These are phyloP conservation scores for Agaricus blazei DNA, from an alignment of 768 basidiomycete species.

Conservation along the genomic window DNA sequence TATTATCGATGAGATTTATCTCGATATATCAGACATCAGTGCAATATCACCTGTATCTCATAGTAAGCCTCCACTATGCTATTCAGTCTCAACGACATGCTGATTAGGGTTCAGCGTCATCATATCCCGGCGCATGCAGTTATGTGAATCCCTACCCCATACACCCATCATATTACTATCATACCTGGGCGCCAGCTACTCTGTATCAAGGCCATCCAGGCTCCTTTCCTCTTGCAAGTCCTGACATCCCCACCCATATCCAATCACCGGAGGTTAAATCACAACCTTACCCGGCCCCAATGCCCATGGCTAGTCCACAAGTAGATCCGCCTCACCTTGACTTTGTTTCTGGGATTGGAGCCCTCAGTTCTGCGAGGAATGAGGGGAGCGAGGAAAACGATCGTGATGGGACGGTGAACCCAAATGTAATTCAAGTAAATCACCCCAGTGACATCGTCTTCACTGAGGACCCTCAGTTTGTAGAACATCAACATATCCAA, in stretches of 20 bases:
- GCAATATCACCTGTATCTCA: background rate
- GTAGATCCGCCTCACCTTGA: background rate
- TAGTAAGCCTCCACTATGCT: too few species aligned
- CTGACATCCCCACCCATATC: constrained; percentile 12
- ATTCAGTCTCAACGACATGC: background rate
- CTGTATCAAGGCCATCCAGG: background rate
- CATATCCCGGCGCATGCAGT: background rate
- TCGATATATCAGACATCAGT: background rate
- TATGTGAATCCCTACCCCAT: constrained; percentile 1
- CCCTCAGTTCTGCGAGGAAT: background rate
- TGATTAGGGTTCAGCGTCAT: background rate
- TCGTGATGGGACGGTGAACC: background rate
- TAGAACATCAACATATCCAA: constrained; percentile 30
- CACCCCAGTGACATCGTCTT: constrained; percentile 24
- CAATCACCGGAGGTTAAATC: constrained; percentile 6
- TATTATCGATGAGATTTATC: background rate
- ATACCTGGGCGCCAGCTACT: background rate
- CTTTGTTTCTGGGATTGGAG: background rate
- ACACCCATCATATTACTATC: constrained; percentile 3
- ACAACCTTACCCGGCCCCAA: background rate
- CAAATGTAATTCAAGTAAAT: constrained; percentile 11
- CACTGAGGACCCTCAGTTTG: constrained; percentile 36
- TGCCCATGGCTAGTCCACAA: background rate
- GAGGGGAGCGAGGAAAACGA: background rate
- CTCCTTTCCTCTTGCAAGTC: background rate